phyloP scores from a whole-genome alignment of 2,329 filamentous ascomycete genomes.

The Apiospora saccharicola region DNA sequence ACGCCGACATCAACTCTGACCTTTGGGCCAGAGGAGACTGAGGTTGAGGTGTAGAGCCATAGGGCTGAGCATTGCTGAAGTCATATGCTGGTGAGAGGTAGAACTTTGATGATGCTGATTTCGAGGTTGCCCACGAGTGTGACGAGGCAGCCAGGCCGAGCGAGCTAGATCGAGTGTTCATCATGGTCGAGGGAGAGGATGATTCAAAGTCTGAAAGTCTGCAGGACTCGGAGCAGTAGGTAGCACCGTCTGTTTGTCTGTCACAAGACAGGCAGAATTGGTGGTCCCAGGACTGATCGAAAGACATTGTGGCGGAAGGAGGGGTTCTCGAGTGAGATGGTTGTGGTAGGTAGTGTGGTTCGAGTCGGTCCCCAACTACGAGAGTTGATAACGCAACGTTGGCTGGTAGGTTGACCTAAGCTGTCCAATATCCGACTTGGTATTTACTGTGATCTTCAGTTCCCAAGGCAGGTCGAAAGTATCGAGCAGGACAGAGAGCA shows the following conservation, averaged over 20 bases:
- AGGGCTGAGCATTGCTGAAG: constrained; percentile 71
- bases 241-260: constrained; percentile 80
- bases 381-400: not conserved
- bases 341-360: constrained; percentile 5
- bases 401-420: not conserved
- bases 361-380: constrained; percentile 8
- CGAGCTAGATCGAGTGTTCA: constrained; percentile 65
- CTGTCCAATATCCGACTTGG: not conserved
- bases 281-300: constrained; percentile 75
- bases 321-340: not conserved
- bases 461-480: constrained; percentile 2
- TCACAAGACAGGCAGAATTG: constrained; percentile 96
- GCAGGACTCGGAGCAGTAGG: constrained; percentile 94
- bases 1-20: constrained; percentile 39
- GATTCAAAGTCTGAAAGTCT: constrained; percentile 87
- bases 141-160: constrained; percentile 59
- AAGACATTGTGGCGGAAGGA: constrained; percentile 53
- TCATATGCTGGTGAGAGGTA: constrained; percentile 79
- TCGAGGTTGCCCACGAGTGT: constrained; percentile 57
- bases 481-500: not conserved
- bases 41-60: constrained; percentile 56
- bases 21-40: constrained; percentile 48
- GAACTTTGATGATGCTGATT: constrained; percentile 58
- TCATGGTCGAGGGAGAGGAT: constrained; percentile 64
- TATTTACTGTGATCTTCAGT: constrained; percentile 1